Percentiles rank a stretch among this genome's conserved stretches.
Evolutionary conservation across 495 filamentous ascomycete genomes (phyloP).

Genomic region (Aspergillus bertholletiae): DNA sequence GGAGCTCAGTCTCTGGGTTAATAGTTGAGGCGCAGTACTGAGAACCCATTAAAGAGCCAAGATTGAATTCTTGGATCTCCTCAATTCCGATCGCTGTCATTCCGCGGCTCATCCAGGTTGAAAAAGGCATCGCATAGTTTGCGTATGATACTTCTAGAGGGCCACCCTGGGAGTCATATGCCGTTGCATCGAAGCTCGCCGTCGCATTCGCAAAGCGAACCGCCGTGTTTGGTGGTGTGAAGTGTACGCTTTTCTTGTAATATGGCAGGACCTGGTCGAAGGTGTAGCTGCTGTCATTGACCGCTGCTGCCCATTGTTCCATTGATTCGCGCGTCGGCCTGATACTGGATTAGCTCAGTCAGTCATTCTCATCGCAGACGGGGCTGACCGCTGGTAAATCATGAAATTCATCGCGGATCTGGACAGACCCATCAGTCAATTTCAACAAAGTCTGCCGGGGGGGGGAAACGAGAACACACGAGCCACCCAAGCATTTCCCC

Average conservation of each 20-base stretch:
- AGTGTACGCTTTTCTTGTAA: constrained; percentile 49
- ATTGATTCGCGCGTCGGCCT: constrained; percentile 26
- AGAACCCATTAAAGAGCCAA: constrained; percentile 35
- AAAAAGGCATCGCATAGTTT: constrained; percentile 44
- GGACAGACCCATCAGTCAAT: neutral
- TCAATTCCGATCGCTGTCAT: constrained; percentile 40
- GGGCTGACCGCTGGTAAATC: constrained; percentile 29
- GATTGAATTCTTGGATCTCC: constrained; percentile 33
- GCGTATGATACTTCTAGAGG: constrained; percentile 52
- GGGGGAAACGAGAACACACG: neutral
- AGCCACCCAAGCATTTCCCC: constrained; percentile 29
- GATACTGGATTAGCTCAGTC: neutral
- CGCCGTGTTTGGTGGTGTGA: constrained; percentile 47
- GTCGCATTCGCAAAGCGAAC: constrained; percentile 39
- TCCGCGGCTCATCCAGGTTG: constrained; percentile 32
- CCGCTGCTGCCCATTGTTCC: constrained; percentile 53
- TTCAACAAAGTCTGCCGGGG: neutral
- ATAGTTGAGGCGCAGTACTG: constrained; percentile 41
- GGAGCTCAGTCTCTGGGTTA: constrained; percentile 23
- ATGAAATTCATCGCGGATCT: constrained; percentile 46
- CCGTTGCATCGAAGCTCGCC: constrained; percentile 34
- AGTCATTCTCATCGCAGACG: neutral
- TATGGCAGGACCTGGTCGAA: constrained; percentile 51
- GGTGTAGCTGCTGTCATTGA: constrained; percentile 52
- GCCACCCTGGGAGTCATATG: constrained; percentile 26